These are phyloP conservation scores for Boletus sp. DNA, from an alignment of 768 basidiomycete genomes.

Conservation along the genomic window DNA sequence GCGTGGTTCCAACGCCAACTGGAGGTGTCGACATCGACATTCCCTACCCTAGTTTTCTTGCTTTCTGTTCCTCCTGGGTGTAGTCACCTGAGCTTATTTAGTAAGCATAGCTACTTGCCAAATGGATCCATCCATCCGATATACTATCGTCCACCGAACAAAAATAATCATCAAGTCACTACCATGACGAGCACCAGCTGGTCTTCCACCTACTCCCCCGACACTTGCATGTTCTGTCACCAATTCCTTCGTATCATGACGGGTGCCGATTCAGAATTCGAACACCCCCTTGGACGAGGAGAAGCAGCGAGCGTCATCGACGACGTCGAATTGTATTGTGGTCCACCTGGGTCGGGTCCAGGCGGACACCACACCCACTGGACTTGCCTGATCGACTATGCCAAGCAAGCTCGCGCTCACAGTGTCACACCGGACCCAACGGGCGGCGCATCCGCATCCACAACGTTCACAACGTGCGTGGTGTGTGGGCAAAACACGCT, in stretches of 20 bases:
- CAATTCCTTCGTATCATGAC: slow-evolving; percentile 13
- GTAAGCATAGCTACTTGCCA: too few species aligned
- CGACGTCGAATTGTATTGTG: slow-evolving; percentile 26
- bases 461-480: slow-evolving; percentile 6
- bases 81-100: too few species aligned
- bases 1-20: not conserved
- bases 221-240: slow-evolving; percentile 25
- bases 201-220: slow-evolving; percentile 14
- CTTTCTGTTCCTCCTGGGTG: too few species aligned
- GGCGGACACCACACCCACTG: slow-evolving; percentile 26
- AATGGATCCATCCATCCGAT: too few species aligned
- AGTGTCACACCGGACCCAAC: not conserved
- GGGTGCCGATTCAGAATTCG: slow-evolving; percentile 1
- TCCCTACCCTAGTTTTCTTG: too few species aligned
- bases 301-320: slow-evolving; percentile 15
- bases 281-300: not conserved
- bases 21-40: not conserved
- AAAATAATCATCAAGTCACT: not conserved
- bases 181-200: slow-evolving; percentile 9
- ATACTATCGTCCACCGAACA: not conserved
- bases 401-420: not conserved
- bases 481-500: slow-evolving; percentile 19
- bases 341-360: slow-evolving; percentile 18
- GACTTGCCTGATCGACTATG: slow-evolving; percentile 26
- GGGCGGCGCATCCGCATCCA: not conserved